Percentiles rank a stretch among this genome's conserved stretches.
Conservation (phyloP, 768 basidiomycete genomes). For the Lactifluus hygrophoroides region DNA sequence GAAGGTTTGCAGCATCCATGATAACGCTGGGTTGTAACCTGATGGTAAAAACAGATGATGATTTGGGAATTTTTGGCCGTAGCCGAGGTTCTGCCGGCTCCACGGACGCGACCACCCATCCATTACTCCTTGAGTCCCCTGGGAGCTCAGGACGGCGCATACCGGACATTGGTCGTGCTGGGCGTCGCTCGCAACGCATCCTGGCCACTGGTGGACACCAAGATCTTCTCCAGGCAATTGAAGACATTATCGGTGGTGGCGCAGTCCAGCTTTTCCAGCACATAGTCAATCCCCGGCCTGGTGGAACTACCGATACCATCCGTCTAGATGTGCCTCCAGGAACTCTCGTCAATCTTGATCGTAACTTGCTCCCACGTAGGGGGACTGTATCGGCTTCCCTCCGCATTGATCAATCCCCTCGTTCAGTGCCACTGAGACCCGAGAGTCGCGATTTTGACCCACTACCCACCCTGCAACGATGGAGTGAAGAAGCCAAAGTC, state of each 20-base stretch:
- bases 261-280: conserved; percentile 81
- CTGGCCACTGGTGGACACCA: conserved; percentile 33
- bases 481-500: conserved; percentile 83
- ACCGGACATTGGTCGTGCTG: conserved; percentile 35
- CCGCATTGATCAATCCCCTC: conserved; percentile 49
- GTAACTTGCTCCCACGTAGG: conserved; percentile 40
- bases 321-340: conserved; percentile 69
- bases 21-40: background rate
- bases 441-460: conserved; percentile 68
- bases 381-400: conserved; percentile 46
- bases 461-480: conserved; percentile 73
- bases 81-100: conserved; percentile 42
- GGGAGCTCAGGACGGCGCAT: conserved; percentile 36
- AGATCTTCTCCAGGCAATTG: conserved; percentile 68
- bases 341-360: conserved; percentile 51
- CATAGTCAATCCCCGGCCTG: conserved; percentile 52
- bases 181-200: conserved; percentile 35
- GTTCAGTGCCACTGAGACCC: conserved; percentile 29
- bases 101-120: conserved; percentile 73
- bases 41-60: conserved; percentile 34
- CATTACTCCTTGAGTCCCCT: conserved; percentile 64
- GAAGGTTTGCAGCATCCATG: conserved; percentile 7
- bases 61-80: conserved; percentile 55
- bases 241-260: conserved; percentile 73
- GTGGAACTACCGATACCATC: conserved; percentile 54